Base-by-base conservation (phyloP, 2,329 filamentous ascomycete genomes). In the Neofusicoccum ribis region DNA sequence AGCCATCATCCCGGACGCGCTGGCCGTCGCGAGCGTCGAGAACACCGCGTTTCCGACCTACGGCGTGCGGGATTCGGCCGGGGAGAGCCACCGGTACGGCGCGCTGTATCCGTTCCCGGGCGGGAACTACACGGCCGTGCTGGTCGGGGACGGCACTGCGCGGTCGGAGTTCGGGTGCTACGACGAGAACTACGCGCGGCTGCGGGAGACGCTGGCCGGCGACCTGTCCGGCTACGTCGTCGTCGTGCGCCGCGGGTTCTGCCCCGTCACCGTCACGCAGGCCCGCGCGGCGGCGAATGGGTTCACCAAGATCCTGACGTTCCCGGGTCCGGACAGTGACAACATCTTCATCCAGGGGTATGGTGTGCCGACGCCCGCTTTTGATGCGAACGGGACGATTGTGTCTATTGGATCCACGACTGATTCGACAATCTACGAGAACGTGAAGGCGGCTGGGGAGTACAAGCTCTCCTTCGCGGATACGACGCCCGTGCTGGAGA, bases 1-100 rank as follows among this genome's bases (percentile, higher is more conserved):
- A 4, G 75, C 80, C 2, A 77, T 79, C 11, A 80, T 79, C 3
- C 74, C 73, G 31, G 74, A 78, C 15, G 79, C 80, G 3, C 76
- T 82, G 12, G 74, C 80, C 3, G 77, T 83, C 36, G 82, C 80
- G 31, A 82, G 82, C 0, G 72, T 83, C 12, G 74, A 77, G 62
- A 79, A 78, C 65, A 69, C 69, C 5, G 67, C 71, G 36, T 72
- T 72, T 15, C 77, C 77, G 39, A 66, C 52, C 37, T 58, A 58
- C 12, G 52, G 43, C 17, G 11, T 58, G 36, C 37, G 52, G 17
- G 52, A 58, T 17, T 27, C 36, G 3, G 14, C 6, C 6, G 52
- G 52, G 8, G 37, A 31, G 2, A 58, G 37, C 23, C 37, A 43
- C 14, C 52, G 37, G 2, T 58, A 58, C 15, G 52, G 52, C 17